phyloP scores from a whole-genome alignment of 306 rosid genomes.

The Lotus japonicus region DNA sequence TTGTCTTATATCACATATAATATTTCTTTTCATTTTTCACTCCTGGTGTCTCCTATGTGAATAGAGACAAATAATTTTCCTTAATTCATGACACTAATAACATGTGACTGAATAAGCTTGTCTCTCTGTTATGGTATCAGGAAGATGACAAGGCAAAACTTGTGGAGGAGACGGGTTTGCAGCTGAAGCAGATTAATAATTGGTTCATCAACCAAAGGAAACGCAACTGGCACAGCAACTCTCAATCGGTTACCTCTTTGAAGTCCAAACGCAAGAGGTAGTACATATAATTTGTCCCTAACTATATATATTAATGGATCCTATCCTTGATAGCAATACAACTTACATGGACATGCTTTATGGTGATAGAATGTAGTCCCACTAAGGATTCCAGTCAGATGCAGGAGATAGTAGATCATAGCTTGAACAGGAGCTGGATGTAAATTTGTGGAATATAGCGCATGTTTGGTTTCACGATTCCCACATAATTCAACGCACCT shows the following conservation, averaged over 20 bases:
- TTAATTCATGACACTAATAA: background rate
- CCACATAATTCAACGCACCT: too few relatives aligned
- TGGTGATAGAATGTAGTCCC: slow-evolving; percentile 20
- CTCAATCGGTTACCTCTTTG: slow-evolving; percentile 88
- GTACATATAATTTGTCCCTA: slow-evolving; percentile 7
- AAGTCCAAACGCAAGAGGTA: slow-evolving; percentile 98
- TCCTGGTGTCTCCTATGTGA: too few relatives aligned
- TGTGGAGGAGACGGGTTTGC: slow-evolving; percentile 97
- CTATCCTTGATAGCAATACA: slow-evolving; percentile 1
- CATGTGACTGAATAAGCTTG: background rate
- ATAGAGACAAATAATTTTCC: too few relatives aligned
- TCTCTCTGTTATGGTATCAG: slow-evolving; percentile 29
- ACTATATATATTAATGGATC: background rate
- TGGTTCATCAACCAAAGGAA: slow-evolving; percentile 99
- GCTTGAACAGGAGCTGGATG: background rate
- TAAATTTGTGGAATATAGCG: slow-evolving; percentile 27
- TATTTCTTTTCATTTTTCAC: too few relatives aligned
- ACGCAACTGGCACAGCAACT: slow-evolving; percentile 95
- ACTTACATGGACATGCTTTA: slow-evolving; percentile 25
- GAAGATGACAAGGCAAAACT: slow-evolving; percentile 99
- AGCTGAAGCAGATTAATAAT: slow-evolving; percentile 95
- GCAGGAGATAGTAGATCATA: background rate
- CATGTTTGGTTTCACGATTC: too few relatives aligned
- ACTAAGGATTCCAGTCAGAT: slow-evolving; percentile 1
- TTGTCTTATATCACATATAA: too few relatives aligned